These are phyloP conservation scores for Discostella pseudostelligera DNA, from an alignment of 108 stramenopile species.

Conservation along the genomic window DNA sequence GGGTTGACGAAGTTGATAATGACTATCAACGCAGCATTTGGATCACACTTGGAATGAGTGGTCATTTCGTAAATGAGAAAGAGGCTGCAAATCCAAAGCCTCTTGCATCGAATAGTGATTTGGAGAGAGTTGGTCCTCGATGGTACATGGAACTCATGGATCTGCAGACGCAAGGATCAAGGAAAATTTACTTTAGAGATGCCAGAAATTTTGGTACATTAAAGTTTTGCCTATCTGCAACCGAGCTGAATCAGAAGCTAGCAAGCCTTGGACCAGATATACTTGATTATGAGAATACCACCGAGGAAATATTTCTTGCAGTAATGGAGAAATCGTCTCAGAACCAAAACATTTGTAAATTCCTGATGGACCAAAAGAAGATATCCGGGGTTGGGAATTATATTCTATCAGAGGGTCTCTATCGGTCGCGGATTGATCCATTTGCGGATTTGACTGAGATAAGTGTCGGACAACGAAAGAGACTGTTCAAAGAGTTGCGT, in stretches of 20 bases:
- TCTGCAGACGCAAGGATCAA: conserved; percentile 8
- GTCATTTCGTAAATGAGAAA: conserved; percentile 59
- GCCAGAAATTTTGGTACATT: conserved; percentile 83
- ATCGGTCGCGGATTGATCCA: conserved; percentile 72
- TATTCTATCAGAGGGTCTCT: conserved; percentile 80
- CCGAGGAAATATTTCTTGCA: conserved; percentile 54
- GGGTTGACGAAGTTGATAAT: conserved; percentile 7
- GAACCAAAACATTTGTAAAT: conserved; percentile 74
- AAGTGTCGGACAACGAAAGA: conserved; percentile 29
- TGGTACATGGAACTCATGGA: conserved; percentile 71
- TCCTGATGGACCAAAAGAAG: conserved; percentile 81
- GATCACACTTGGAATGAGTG: conserved; percentile 88
- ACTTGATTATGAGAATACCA: conserved; percentile 51
- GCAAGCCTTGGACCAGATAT: conserved; percentile 72
- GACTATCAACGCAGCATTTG: conserved; percentile 80
- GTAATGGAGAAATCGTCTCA: conserved; percentile 46
- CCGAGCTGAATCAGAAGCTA: conserved; percentile 66
- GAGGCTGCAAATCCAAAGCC: conserved; percentile 15
- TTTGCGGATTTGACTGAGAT: conserved; percentile 70
- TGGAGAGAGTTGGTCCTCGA: conserved; percentile 40
- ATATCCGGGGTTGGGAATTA: conserved; percentile 70
- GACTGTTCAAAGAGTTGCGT: conserved; percentile 52
- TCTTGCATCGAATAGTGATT: conserved; percentile 34
- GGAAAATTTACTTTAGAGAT: conserved; percentile 62
- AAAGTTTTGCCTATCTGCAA: conserved; percentile 58